Conservation (phyloP, 106 monocot species). For the Platanthera guangdongensis region DNA sequence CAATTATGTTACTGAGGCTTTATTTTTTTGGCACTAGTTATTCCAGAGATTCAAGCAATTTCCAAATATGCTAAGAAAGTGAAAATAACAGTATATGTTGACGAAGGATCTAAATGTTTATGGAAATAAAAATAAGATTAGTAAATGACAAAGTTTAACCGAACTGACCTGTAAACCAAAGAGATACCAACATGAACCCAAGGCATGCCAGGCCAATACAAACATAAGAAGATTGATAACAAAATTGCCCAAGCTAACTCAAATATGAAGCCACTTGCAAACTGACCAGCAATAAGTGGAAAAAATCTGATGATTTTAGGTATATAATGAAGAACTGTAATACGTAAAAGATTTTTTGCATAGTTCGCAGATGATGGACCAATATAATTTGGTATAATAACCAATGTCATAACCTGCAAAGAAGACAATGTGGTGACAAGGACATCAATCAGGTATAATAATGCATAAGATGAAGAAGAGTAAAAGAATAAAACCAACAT, state of each 20-base stretch:
- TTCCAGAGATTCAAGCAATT: neutral
- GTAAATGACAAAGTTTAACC: neutral
- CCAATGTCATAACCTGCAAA: conserved; percentile 71
- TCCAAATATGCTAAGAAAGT: neutral
- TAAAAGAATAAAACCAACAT: neutral
- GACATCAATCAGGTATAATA: neutral
- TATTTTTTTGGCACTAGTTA: neutral
- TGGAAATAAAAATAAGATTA: neutral
- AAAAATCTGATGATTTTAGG: conserved; percentile 70
- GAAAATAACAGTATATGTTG: neutral
- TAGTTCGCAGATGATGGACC: conserved; percentile 70
- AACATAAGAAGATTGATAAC: conserved; percentile 92
- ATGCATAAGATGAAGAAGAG: neutral
- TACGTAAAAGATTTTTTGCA: conserved; percentile 76
- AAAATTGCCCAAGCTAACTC: conserved; percentile 93
- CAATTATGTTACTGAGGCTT: neutral
- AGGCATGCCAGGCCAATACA: conserved; percentile 86
- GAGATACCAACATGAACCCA: conserved; percentile 95
- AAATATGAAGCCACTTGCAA: conserved; percentile 85
- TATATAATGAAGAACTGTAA: conserved; percentile 68
- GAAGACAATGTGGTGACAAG: conserved; percentile 2
- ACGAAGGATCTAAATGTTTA: neutral
- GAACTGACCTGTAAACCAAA: conserved; percentile 74
- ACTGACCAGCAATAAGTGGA: conserved; percentile 66
- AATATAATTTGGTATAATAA: conserved; percentile 50